A percentile compares a stretch with the other conserved stretches of the same genome.
Conservation (phyloP, 306 rosid genomes). For the Gillenia trifoliata region DNA sequence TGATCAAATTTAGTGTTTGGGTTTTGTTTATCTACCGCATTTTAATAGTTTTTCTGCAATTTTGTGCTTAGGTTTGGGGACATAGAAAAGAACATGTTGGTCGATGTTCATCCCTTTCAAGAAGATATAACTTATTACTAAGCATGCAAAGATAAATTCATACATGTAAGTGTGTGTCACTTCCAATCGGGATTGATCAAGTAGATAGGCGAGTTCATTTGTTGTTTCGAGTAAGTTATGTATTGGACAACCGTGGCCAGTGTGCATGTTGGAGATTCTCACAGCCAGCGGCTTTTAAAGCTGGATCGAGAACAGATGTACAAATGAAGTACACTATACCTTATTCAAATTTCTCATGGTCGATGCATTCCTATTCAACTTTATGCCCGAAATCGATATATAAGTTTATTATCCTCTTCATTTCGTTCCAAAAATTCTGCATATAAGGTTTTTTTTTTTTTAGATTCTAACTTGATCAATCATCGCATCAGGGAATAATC, state of each 20-base stretch:
- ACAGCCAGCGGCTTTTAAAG: constrained; percentile 64
- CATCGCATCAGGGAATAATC: constrained; percentile 44
- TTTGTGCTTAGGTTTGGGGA: constrained; percentile 73
- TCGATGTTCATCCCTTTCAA: constrained; percentile 33
- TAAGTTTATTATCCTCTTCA: too few species aligned
- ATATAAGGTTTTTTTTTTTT: not conserved
- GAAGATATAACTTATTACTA: constrained; percentile 68
- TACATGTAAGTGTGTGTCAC: constrained; percentile 52
- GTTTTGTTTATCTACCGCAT: not conserved
- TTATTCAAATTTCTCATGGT: constrained; percentile 62
- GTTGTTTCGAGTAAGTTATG: not conserved
- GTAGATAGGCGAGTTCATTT: not conserved
- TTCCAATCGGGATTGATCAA: not conserved
- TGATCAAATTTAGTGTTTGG: not conserved
- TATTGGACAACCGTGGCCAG: constrained; percentile 35
- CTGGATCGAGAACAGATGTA: constrained; percentile 46
- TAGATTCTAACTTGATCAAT: constrained; percentile 10
- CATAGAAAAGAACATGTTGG: constrained; percentile 50
- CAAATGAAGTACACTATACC: constrained; percentile 63
- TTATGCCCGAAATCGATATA: not conserved
- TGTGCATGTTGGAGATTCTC: constrained; percentile 64
- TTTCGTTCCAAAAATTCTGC: too few species aligned
- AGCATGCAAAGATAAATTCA: constrained; percentile 45
- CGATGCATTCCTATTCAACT: constrained; percentile 18
- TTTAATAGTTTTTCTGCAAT: too few species aligned